phyloP scores from a whole-genome alignment of 805 yeast genomes.

The Metschnikowia continentalis region DNA sequence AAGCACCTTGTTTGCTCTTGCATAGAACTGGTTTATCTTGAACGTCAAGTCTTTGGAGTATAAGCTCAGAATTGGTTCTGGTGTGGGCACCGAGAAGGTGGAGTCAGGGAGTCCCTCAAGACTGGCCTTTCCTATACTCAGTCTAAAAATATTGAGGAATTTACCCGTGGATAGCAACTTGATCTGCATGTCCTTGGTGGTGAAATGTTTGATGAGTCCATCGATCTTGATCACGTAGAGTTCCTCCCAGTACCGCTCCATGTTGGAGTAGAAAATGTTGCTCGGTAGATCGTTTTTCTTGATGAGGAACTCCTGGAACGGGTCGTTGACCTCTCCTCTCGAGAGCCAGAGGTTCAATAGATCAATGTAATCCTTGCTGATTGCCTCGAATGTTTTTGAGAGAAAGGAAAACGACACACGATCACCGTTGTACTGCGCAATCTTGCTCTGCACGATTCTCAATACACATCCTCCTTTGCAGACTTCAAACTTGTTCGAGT shows the following conservation, averaged over 20 bases:
- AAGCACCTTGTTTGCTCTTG: conserved; percentile 61
- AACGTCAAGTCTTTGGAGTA: conserved; percentile 47
- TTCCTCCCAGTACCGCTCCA: conserved; percentile 69
- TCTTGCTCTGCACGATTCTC: conserved; percentile 53
- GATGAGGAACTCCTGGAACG: conserved; percentile 79
- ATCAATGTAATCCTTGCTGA: conserved; percentile 58
- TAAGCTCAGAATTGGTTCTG: conserved; percentile 25
- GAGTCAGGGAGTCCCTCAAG: conserved; percentile 25
- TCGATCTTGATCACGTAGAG: conserved; percentile 71
- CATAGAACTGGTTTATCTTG: conserved; percentile 57
- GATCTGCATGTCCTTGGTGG: conserved; percentile 47
- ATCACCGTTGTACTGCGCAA: conserved; percentile 65
- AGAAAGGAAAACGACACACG: conserved; percentile 50
- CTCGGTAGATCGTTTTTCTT: conserved; percentile 21
- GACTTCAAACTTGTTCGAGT: conserved; percentile 43
- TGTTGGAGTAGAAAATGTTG: conserved; percentile 31
- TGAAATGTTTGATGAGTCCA: conserved; percentile 67
- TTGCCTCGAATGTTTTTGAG: conserved; percentile 46
- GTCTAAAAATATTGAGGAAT: conserved; percentile 66
- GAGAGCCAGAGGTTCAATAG: conserved; percentile 80
- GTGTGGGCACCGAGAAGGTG: conserved; percentile 10
- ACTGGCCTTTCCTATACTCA: conserved; percentile 49
- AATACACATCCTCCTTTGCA: conserved; percentile 80
- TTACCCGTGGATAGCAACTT: conserved; percentile 82
- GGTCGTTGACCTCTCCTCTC: conserved; percentile 71